Base-by-base conservation (phyloP, 2,329 filamentous ascomycete genomes). In the Alternaria triticimaculans region DNA sequence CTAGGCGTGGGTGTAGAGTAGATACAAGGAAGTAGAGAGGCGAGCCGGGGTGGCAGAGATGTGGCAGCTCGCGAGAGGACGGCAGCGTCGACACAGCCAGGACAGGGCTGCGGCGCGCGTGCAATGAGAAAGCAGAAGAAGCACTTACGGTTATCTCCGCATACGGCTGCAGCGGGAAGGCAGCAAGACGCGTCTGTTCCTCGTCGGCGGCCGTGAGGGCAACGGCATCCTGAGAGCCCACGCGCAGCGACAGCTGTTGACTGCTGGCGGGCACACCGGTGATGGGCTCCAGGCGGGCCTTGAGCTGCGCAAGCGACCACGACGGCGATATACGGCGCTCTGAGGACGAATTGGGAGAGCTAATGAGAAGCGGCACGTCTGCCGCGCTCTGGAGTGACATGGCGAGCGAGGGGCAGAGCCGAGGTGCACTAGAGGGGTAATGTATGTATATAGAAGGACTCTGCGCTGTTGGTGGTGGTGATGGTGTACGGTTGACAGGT, bases 261-360 rank as follows among this genome's bases (percentile, higher is more conserved):
- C 87, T 89, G 28, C 87, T 87, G 11, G 94, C 92, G 15, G 96
- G 95, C 41, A 98, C 89, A 65, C 96, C 96, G 2, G 95, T 98
- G 81, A 98, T 90, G 65, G 93, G 91, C 81, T 98, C 95, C 55
- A 99, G 89, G 80, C 96, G 96, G 57, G 86, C 82, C 83, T 95
- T 97, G 73, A 98, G 87, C 74, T 93, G 90, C 59, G 87, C 85
- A 76, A 99, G 91, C 65, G 90, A 91, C 96, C 96, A 99, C 71
- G 94, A 91, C 14, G 95, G 95, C 25, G 93, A 95, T 79, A 98
- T 89, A 71, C 96, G 92, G 65, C 95, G 92, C 83, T 99, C 96
- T 55, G 93, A 94, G 53, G 90, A 88, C 51, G 91, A 86, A 80
- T 91, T 92, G 64, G 93, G 90, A 55, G 92, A 95, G 65, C 87